Base-by-base conservation (phyloP, 176 grass and related monocot genomes). In the Rhipidocladum racemiflorum region DNA sequence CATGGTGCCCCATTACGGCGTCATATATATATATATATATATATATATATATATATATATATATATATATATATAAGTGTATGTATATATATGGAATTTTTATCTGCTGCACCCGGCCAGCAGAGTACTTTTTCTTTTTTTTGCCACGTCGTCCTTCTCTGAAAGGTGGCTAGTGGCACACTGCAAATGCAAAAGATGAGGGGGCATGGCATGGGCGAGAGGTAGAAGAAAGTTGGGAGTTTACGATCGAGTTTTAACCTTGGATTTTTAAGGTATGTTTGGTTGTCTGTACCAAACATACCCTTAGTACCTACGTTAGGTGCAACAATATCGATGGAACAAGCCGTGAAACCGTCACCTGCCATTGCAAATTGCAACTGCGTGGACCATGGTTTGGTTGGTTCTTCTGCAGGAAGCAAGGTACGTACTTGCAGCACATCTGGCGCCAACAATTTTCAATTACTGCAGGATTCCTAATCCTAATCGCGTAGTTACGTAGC, bases 401-500 rank as follows among this genome's bases (percentile, higher is more conserved):
- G 9, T 6, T 53, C 9, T 7, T 42, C 45, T 32, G 4, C 25
- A 21, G 4, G 29, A 54, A 1, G 27, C 28, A 56, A 23, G 72
- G 30, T 18, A 16, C 35, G 6, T 75, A 59, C 68, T 38, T 61
- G 78, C 61, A 50, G 43, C 78, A 49, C 85, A 39, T 18, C 24
- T 69, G 70, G 70, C 70, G 42, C 78, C 85, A 68, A n/a, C 4
- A 16, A 23, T 87, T 59, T 75, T 66, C 69, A 72, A 72, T 66
- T 7, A 21, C 15, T 14, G 6, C 42, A 30, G 1, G 5, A 29
- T 62, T 70, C 12, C 68, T 70, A 70, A 51, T 34, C 14, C 1
- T 36, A 65, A 9, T 17, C 60, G 27, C 29, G 27, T 16, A 5
- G 12, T 61, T 30, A 30, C 24, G 29, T 30, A 15, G 13, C 12